These are phyloP conservation scores for Russula brevipes DNA, from an alignment of 768 basidiomycete species.

Conservation along the genomic window DNA sequence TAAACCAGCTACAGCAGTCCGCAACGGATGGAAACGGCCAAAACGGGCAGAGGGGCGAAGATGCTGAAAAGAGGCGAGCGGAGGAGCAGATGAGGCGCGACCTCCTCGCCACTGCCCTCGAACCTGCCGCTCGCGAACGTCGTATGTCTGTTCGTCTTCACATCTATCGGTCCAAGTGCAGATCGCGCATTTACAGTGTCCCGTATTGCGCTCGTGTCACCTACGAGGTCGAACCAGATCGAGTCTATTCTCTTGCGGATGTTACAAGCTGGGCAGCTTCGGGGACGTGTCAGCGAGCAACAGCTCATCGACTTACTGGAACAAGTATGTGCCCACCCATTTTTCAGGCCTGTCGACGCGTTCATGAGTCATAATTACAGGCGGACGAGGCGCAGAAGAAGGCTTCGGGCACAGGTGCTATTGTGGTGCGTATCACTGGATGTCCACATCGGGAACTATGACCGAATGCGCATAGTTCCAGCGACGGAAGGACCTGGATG, in stretches of 20 bases:
- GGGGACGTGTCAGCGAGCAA: constrained; percentile 68
- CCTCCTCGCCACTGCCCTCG: constrained; percentile 33
- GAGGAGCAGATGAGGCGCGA: constrained; percentile 76
- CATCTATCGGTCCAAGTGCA: neutral
- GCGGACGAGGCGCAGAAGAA: constrained; percentile 44
- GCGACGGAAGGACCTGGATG: constrained; percentile 28
- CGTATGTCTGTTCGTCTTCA: constrained; percentile 12
- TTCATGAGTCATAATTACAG: constrained; percentile 22
- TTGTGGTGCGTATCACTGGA: constrained; percentile 34
- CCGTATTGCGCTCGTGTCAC: constrained; percentile 82
- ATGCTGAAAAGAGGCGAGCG: constrained; percentile 38
- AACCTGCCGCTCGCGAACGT: constrained; percentile 25
- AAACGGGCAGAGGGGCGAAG: constrained; percentile 48
- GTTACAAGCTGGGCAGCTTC: constrained; percentile 78
- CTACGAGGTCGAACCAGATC: constrained; percentile 74
- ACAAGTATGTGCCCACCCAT: constrained; percentile 50
- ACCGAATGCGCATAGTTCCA: constrained; percentile 21
- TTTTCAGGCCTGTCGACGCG: neutral
- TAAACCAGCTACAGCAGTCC: constrained; percentile 37
- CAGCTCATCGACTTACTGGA: constrained; percentile 84
- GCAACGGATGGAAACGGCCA: constrained; percentile 20
- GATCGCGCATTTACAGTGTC: constrained; percentile 50
- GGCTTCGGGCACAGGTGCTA: constrained; percentile 35
- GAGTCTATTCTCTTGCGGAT: constrained; percentile 73
- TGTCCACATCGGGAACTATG: neutral